phyloP scores from a whole-genome alignment of 2,329 filamentous ascomycete genomes.

The Ilyonectria destructans region DNA sequence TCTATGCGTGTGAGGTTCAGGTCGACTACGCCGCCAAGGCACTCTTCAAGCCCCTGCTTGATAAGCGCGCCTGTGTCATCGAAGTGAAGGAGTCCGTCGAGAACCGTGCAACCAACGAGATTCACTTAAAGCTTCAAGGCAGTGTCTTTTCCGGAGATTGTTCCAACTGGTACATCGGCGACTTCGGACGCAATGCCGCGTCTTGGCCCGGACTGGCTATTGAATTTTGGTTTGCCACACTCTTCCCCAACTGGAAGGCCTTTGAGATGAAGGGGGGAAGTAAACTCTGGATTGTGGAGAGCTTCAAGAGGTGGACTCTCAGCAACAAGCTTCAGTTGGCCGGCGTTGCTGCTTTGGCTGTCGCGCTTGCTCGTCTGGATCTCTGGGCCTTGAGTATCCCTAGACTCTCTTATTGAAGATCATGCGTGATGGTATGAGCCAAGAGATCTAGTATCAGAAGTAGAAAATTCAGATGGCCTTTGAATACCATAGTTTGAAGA shows the following conservation, averaged over 20 bases:
- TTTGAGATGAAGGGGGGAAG: conserved; percentile 17
- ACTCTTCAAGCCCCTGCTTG: conserved; percentile 50
- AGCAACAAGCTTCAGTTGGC: too few relatives aligned
- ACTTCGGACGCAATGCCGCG: conserved; percentile 47
- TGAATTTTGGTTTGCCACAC: conserved; percentile 53
- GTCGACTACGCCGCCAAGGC: conserved; percentile 50
- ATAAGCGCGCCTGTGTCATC: conserved; percentile 38
- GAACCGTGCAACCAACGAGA: conserved; percentile 33
- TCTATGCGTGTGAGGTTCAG: conserved; percentile 47
- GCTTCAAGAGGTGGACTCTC: too few relatives aligned
- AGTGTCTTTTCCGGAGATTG: conserved; percentile 39
- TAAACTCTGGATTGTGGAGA: too few relatives aligned
- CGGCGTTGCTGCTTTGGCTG: too few relatives aligned
- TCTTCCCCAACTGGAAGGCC: conserved; percentile 30
- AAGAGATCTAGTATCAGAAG: too few relatives aligned
- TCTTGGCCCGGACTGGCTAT: conserved; percentile 55
- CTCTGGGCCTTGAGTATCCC: too few relatives aligned
- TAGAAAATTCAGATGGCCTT: too few relatives aligned
- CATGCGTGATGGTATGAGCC: too few relatives aligned
- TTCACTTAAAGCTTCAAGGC: conserved; percentile 34
- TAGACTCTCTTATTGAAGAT: too few relatives aligned
- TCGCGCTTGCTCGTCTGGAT: too few relatives aligned
- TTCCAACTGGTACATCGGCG: conserved; percentile 42
- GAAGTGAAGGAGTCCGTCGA: conserved; percentile 38
- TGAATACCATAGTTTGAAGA: too few relatives aligned